Evolutionary conservation across 2,329 filamentous ascomycete genomes (phyloP).

Genomic region (Colletotrichum sp.): DNA sequence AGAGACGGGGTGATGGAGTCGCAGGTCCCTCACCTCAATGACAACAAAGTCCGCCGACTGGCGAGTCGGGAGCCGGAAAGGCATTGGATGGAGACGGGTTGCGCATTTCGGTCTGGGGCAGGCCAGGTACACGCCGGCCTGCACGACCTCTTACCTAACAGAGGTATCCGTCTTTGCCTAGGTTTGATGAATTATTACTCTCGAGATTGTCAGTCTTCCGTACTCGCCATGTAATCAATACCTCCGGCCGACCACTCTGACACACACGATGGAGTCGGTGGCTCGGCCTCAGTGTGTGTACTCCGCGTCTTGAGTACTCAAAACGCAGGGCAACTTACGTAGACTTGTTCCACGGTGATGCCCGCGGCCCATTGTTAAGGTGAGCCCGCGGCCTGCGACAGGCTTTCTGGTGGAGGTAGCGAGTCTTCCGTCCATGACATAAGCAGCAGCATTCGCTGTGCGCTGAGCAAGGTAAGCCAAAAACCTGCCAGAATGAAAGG

Average conservation of each 20-base stretch:
- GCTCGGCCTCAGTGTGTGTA: background rate
- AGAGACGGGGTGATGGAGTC: constrained; percentile 5
- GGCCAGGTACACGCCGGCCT: constrained; percentile 9
- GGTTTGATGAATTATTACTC: background rate
- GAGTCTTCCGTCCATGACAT: background rate
- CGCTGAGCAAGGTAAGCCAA: background rate
- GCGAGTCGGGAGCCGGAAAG: constrained; percentile 11
- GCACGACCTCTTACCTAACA: constrained; percentile 6
- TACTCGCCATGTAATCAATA: background rate
- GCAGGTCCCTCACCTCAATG: background rate
- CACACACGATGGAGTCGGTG: background rate
- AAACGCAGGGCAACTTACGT: background rate
- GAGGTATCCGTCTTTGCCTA: constrained; percentile 1
- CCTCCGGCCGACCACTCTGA: background rate
- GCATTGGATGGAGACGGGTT: constrained; percentile 1
- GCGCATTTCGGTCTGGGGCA: constrained; percentile 12
- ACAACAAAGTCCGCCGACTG: background rate
- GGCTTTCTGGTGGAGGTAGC: background rate
- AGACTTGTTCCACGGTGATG: background rate
- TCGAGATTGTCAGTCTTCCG: background rate
- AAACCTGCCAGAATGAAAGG: background rate
- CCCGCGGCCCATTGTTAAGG: background rate
- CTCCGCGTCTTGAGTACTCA: background rate
- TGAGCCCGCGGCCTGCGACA: background rate
- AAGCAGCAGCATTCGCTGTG: background rate